A percentile compares a stretch with the other conserved stretches of the same genome.
phyloP scores from a whole-genome alignment of 2,329 filamentous ascomycete genomes.

The Penicillium crustosum region DNA sequence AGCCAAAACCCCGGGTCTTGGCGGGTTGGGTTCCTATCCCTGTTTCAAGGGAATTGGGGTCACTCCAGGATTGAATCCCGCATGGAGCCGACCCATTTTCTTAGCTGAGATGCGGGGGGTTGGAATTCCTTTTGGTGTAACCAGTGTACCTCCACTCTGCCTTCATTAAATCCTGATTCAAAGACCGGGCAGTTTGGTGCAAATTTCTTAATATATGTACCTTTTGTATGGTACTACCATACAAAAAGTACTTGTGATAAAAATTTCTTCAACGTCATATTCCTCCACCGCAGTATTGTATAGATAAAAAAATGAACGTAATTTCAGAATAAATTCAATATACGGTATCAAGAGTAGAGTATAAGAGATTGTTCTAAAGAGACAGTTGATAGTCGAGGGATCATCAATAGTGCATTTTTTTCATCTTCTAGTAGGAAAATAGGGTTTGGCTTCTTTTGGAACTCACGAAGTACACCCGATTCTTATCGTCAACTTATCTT shows the following conservation, averaged over 20 bases:
- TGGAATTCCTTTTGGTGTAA: no score
- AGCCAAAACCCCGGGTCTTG: neutral
- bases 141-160: no score
- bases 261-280: neutral
- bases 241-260: neutral
- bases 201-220: neutral
- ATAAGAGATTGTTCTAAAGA: no score
- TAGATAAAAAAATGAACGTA: no score
- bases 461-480: no score
- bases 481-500: no score
- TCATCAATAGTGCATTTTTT: no score
- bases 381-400: no score
- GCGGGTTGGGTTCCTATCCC: neutral
- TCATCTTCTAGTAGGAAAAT: no score
- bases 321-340: no score
- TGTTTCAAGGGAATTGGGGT: neutral
- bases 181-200: neutral
- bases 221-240: neutral
- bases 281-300: neutral
- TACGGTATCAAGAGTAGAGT: no score
- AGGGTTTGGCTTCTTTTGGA: no score
- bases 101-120: neutral
- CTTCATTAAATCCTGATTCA: neutral
- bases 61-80: neutral
- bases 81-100: neutral